Conservation (phyloP, 163 green algal species). For the Botryococcus braunii region DNA sequence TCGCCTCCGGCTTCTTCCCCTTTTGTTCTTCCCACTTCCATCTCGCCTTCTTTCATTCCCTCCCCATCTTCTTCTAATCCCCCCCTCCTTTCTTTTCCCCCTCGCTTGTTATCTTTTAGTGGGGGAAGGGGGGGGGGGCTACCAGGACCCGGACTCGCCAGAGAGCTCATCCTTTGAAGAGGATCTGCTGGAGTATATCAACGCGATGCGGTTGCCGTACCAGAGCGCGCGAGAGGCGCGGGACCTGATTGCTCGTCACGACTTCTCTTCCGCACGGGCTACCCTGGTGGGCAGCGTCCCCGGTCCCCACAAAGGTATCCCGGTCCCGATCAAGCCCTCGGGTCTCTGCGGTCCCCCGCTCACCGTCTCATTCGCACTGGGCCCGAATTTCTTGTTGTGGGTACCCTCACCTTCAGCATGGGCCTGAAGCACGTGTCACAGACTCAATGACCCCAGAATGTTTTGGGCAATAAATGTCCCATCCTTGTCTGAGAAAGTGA, state of each 20-base stretch:
- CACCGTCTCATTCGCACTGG: background rate
- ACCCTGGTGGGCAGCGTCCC: constrained; percentile 42
- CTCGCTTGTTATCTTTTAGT: no score
- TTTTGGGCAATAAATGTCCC: background rate
- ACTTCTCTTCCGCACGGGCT: constrained; percentile 53
- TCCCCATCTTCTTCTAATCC: no score
- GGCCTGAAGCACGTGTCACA: background rate
- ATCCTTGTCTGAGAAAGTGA: no score
- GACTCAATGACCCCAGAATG: background rate
- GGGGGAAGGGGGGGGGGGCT: no score
- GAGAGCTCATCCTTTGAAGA: constrained; percentile 33
- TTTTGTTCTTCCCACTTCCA: no score
- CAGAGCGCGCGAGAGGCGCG: constrained; percentile 3
- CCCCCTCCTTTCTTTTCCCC: no score
- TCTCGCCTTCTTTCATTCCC: no score
- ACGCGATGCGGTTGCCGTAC: constrained; percentile 34
- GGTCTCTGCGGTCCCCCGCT: background rate
- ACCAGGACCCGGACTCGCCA: no score
- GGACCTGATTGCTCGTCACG: constrained; percentile 25
- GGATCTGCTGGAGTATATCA: constrained; percentile 45
- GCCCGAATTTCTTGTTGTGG: background rate
- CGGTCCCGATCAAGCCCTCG: background rate
- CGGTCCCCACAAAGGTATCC: constrained; percentile 41
- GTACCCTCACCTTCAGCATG: background rate
- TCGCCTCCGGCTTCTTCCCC: no score